Evolutionary conservation across 352 stramenopile genomes (phyloP), one percentile per base, ranked within the genome.

Genomic region (Phytopythium delawarense): DNA sequence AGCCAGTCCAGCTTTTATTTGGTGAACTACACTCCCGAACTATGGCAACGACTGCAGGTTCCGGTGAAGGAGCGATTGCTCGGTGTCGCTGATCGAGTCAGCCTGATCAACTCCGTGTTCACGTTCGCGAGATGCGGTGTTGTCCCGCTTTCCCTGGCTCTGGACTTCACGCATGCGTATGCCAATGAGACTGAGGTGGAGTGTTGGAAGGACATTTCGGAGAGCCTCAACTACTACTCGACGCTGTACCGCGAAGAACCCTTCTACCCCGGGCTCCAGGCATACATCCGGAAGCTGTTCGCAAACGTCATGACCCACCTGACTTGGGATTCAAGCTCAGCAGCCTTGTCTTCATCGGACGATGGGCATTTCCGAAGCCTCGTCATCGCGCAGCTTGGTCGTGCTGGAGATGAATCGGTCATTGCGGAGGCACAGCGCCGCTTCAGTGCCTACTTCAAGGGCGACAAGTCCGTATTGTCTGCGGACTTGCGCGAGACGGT

Each of bases 1-100:
- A 88, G 89, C 62, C 96, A 99, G 65, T 81, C 97, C 60, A 91
- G 96, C 34, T 97, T 96, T 40, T 97, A 98, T 76, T 76, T 98
- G 21, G 93, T 98, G n/a, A 94, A 96, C 57, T 98, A 98, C 69
- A 86, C 88, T 7, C 69, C 80, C 7, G 81, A 87, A 40, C 86
- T 98, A 76, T 93, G 97, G 72, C 76, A 85, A 32, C 77, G 80
- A 20, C 78, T 98, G 7, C 75, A 86, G 44, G 77, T 70, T 79
- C 75, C 76, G 18, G 70, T 87, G 20, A 71, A 74, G 52, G 69
- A 79, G 18, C 60, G 71, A 4, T 57, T 72, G 60, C 68, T 98
- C 37, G 71, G 64, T 15, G 76, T 92, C 21, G 76, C 86, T 8
- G 96, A 99, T 68, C 88, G 96, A 11, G 90, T 97, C 40, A 96